Conservation (phyloP, 1,284 basidiomycete species). For the Erythrobasidium hasegawianum region DNA sequence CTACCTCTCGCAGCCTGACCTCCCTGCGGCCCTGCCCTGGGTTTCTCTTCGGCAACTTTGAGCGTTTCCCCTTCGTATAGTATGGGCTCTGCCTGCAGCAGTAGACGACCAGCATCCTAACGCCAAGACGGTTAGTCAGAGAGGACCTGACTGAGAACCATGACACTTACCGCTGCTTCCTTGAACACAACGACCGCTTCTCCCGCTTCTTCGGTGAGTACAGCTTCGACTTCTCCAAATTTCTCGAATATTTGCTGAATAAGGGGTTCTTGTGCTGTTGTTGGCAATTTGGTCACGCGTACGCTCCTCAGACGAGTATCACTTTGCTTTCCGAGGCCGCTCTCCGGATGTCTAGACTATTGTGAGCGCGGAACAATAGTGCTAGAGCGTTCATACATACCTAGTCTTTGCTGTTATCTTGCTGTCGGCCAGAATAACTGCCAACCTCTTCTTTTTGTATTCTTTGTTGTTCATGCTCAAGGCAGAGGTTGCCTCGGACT, state of each 20-base stretch:
- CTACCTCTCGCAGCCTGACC: background rate
- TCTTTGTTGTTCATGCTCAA: slow-evolving; percentile 77
- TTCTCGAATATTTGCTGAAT: slow-evolving; percentile 84
- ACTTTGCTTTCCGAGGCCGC: slow-evolving; percentile 45
- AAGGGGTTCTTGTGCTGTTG: slow-evolving; percentile 72
- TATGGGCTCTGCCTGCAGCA: slow-evolving; percentile 4
- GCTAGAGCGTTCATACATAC: slow-evolving; percentile 31
- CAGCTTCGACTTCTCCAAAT: slow-evolving; percentile 63
- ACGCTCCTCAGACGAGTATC: slow-evolving; percentile 61
- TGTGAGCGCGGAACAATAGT: background rate
- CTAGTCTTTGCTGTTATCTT: slow-evolving; percentile 61
- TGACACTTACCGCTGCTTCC: slow-evolving; percentile 62
- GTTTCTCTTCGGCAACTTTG: background rate
- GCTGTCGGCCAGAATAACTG: slow-evolving; percentile 73
- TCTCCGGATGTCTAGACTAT: slow-evolving; percentile 20
- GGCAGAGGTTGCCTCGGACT: slow-evolving; percentile 69
- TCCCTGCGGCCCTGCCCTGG: background rate
- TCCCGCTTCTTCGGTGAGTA: slow-evolving; percentile 48
- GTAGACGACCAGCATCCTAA: slow-evolving; percentile 19
- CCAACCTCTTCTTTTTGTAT: slow-evolving; percentile 75
- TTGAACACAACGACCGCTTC: slow-evolving; percentile 70
- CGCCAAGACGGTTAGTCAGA: background rate
- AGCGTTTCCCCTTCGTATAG: slow-evolving; percentile 5
- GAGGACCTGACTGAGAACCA: background rate
- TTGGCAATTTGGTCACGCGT: slow-evolving; percentile 68